These are phyloP conservation scores for Boletellus dicymbophilus DNA, from an alignment of 1,284 basidiomycete species.

Conservation along the genomic window DNA sequence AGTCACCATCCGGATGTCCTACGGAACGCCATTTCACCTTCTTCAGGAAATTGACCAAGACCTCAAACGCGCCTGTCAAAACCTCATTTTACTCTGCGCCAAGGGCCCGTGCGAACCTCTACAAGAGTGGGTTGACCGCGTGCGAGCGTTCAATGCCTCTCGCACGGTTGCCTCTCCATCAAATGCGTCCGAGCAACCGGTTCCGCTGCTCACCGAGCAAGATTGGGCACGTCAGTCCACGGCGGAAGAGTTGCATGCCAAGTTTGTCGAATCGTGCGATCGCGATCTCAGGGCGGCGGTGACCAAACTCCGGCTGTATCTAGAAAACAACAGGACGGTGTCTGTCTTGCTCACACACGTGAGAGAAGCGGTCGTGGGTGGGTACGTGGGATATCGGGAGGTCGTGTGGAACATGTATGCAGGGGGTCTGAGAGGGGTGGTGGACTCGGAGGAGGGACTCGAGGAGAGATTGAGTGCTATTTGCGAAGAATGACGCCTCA, in stretches of 20 bases:
- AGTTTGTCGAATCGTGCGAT: constrained; percentile 54
- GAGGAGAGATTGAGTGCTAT: constrained; percentile 29
- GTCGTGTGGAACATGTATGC: constrained; percentile 43
- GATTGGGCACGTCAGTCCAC: constrained; percentile 49
- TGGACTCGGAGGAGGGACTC: constrained; percentile 40
- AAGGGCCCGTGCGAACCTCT: constrained; percentile 53
- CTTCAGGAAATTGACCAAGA: constrained; percentile 80
- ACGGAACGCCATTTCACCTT: neutral
- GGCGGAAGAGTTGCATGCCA: constrained; percentile 50
- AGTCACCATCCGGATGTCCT: constrained; percentile 18
- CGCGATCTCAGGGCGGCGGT: constrained; percentile 58
- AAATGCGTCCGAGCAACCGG: constrained; percentile 11
- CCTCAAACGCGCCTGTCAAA: constrained; percentile 81
- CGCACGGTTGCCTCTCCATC: constrained; percentile 13
- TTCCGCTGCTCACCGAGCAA: constrained; percentile 32
- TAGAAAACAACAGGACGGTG: constrained; percentile 80
- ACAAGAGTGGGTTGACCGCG: constrained; percentile 58
- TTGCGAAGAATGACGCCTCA: constrained; percentile 23
- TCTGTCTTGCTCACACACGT: constrained; percentile 76
- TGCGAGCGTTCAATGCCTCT: constrained; percentile 35
- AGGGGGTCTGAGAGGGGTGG: constrained; percentile 35
- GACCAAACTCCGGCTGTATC: constrained; percentile 65
- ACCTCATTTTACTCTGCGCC: constrained; percentile 70
- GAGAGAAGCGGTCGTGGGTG: constrained; percentile 71
- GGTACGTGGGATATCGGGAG: constrained; percentile 71